Conservation (phyloP, 495 filamentous ascomycete genomes). For the Penicillium paradoxum region DNA sequence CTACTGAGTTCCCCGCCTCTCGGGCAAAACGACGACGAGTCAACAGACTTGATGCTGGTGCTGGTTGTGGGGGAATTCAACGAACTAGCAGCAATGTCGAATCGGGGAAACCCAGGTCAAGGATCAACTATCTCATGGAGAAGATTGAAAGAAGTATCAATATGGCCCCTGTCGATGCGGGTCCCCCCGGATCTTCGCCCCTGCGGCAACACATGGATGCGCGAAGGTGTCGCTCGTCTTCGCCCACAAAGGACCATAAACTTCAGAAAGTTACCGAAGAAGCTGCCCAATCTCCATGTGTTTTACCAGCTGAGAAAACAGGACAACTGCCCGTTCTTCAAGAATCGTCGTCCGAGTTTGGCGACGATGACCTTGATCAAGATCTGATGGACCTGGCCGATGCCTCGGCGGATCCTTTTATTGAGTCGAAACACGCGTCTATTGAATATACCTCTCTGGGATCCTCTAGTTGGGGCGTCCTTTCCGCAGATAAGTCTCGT, state of each 20-base stretch:
- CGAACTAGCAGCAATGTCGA: constrained; percentile 50
- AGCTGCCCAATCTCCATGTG: constrained; percentile 6
- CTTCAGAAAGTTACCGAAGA: constrained; percentile 3
- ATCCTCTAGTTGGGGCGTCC: constrained; percentile 16
- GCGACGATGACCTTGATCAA: constrained; percentile 55
- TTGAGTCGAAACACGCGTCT: constrained; percentile 10
- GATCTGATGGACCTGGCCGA: constrained; percentile 48
- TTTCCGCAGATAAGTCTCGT: constrained; percentile 12
- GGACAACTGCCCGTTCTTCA: constrained; percentile 11
- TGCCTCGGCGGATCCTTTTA: constrained; percentile 33
- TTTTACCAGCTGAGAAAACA: constrained; percentile 2
- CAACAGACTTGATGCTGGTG: constrained; percentile 25
- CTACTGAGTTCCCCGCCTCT: constrained; percentile 53
- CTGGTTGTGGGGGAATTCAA: constrained; percentile 39
- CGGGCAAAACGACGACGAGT: constrained; percentile 51
- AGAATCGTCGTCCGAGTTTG: constrained; percentile 53
- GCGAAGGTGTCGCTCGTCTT: constrained; percentile 35
- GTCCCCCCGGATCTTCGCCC: constrained; percentile 54
- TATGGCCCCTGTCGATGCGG: constrained; percentile 27
- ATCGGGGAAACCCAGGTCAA: constrained; percentile 49
- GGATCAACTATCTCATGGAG: constrained; percentile 60
- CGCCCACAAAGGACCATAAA: constrained; percentile 40
- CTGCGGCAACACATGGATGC: constrained; percentile 37
- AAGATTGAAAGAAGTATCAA: constrained; percentile 59
- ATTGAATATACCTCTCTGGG: constrained; percentile 16